A percentile compares a stretch with the other conserved stretches of the same genome.
Conservation (phyloP, 2,329 filamentous ascomycete species). For the Cordyceps fumosorosea region DNA sequence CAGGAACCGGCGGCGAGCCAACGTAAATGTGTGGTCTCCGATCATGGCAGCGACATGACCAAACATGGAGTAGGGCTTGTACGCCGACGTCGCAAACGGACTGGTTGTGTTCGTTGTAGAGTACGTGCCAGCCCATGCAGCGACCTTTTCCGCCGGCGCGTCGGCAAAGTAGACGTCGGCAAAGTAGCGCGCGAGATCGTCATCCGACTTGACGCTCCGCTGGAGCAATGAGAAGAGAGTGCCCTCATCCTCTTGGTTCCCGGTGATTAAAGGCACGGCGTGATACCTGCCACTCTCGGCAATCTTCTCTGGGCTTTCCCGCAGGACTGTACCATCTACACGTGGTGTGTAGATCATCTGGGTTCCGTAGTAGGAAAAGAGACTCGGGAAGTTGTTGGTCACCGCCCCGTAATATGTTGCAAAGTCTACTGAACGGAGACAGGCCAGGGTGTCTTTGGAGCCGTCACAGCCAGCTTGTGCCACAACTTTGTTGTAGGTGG, state of each 20-base stretch:
- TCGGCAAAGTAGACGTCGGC: conserved; percentile 50
- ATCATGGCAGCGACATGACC: conserved; percentile 71
- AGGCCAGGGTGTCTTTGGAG: neutral
- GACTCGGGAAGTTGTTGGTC: conserved; percentile 58
- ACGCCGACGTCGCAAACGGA: conserved; percentile 59
- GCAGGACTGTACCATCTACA: conserved; percentile 59
- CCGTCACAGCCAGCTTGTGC: conserved; percentile 43
- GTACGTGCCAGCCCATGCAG: conserved; percentile 56
- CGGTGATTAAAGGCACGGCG: conserved; percentile 49
- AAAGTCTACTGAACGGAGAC: conserved; percentile 4
- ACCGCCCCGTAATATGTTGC: conserved; percentile 55
- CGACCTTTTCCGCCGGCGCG: conserved; percentile 45
- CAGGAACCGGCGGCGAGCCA: conserved; percentile 62
- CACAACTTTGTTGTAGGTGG: conserved; percentile 46
- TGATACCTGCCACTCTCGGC: conserved; percentile 41
- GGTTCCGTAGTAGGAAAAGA: conserved; percentile 61
- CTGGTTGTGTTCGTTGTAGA: conserved; percentile 51
- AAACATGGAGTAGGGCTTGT: conserved; percentile 69
- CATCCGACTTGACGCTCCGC: conserved; percentile 56
- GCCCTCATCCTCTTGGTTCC: conserved; percentile 75
- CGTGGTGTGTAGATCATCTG: conserved; percentile 68
- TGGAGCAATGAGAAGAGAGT: conserved; percentile 69
- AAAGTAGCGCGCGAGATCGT: conserved; percentile 57
- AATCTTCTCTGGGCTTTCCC: conserved; percentile 56
- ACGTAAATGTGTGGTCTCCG: conserved; percentile 68